phyloP scores from a whole-genome alignment of 148 eudicot species.

The Salicornia ramosissima region DNA sequence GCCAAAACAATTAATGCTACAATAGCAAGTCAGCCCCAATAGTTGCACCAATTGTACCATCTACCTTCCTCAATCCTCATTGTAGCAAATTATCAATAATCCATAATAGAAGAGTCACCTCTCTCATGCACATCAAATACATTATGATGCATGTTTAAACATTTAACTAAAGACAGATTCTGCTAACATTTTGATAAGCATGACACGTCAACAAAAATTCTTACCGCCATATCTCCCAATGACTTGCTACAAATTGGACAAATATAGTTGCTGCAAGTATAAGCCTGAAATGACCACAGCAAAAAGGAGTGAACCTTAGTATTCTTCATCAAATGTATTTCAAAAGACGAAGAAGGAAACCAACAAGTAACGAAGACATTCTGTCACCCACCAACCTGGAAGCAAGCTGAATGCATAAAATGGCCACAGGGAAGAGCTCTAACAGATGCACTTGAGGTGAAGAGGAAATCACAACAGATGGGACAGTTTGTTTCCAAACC shows the following conservation, averaged over 20 bases:
- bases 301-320: not conserved
- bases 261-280: constrained; percentile 77
- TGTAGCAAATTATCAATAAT: not conserved
- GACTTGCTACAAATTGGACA: constrained; percentile 97
- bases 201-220: constrained; percentile 14
- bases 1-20: not conserved
- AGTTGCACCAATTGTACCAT: not conserved
- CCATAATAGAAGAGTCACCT: too few relatives aligned
- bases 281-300: constrained; percentile 36
- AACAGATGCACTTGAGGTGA: constrained; percentile 82
- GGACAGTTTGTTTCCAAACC: constrained; percentile 91
- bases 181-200: not conserved
- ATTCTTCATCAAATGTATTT: not conserved
- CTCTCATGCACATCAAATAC: not conserved
- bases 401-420: constrained; percentile 95
- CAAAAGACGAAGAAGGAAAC: not conserved
- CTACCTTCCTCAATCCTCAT: not conserved
- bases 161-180: not conserved
- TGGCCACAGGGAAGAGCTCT: constrained; percentile 92
- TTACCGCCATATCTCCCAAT: constrained; percentile 94
- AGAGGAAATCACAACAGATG: constrained; percentile 85
- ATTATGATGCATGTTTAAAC: not conserved
- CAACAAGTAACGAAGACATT: not conserved
- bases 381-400: constrained; percentile 54
- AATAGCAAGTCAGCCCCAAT: not conserved